These are phyloP conservation scores for Viola odorata DNA, from an alignment of 345 rosid species.

Conservation along the genomic window DNA sequence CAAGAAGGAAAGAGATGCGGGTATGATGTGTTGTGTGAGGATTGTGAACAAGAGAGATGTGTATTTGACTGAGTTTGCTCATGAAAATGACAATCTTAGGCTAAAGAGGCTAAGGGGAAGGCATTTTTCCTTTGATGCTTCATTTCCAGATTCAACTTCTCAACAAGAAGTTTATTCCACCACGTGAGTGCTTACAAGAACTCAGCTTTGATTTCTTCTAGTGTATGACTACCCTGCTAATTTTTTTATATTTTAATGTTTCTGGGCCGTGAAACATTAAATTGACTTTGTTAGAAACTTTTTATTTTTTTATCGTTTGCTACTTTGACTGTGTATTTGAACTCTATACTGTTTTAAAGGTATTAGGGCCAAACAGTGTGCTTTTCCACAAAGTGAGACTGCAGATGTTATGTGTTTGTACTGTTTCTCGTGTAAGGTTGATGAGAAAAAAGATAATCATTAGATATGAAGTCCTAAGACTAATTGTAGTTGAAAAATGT, in stretches of 20 bases:
- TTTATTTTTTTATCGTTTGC: too few relatives aligned
- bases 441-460: too few relatives aligned
- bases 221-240: not conserved
- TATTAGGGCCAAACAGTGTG: too few relatives aligned
- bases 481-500: too few relatives aligned
- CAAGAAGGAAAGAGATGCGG: conserved; percentile 81
- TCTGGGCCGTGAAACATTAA: not conserved
- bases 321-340: too few relatives aligned
- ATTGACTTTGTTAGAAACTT: too few relatives aligned
- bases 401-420: too few relatives aligned
- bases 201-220: not conserved
- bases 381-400: too few relatives aligned
- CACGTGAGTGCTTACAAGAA: conserved; percentile 45
- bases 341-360: too few relatives aligned
- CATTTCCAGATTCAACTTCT: conserved; percentile 68
- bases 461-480: too few relatives aligned
- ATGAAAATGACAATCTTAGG: conserved; percentile 79
- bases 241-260: not conserved
- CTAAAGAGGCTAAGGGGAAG: conserved; percentile 83
- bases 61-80: conserved; percentile 73
- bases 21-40: conserved; percentile 70
- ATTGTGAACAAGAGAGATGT: conserved; percentile 75
- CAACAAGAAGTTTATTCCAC: conserved; percentile 82
- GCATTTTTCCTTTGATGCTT: conserved; percentile 83
- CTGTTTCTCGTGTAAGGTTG: too few relatives aligned